Evolutionary conservation across 2,329 filamentous ascomycete species (phyloP).

Genomic region (Calonectria fujianensis): DNA sequence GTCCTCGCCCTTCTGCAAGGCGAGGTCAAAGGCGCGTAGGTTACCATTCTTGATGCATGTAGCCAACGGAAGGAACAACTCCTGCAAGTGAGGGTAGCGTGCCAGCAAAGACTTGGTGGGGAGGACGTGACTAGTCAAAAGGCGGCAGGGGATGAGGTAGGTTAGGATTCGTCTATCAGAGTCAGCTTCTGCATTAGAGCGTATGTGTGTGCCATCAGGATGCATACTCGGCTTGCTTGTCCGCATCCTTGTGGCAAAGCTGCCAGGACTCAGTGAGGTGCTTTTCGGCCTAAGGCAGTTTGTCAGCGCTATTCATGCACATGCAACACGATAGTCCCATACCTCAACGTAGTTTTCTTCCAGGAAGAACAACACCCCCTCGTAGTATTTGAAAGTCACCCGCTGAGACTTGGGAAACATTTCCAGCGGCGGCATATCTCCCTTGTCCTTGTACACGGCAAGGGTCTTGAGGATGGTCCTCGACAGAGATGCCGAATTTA

Average conservation of each 20-base stretch:
- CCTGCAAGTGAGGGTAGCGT: conserved; percentile 84
- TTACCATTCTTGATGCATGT: conserved; percentile 88
- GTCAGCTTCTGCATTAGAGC: conserved; percentile 49
- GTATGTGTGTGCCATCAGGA: neutral
- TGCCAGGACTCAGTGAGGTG: conserved; percentile 87
- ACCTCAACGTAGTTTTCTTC: conserved; percentile 94
- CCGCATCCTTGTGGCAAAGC: conserved; percentile 84
- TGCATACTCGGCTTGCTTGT: conserved; percentile 86
- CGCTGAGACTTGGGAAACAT: conserved; percentile 92
- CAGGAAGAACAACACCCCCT: conserved; percentile 93
- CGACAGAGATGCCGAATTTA: conserved; percentile 91
- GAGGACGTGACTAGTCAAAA: conserved; percentile 90
- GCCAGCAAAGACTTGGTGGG: conserved; percentile 83
- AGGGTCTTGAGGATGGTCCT: conserved; percentile 93
- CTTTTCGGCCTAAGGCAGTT: conserved; percentile 79
- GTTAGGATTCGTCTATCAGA: conserved; percentile 85
- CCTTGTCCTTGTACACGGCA: conserved; percentile 79
- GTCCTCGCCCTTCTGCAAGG: conserved; percentile 88
- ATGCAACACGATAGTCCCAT: conserved; percentile 44
- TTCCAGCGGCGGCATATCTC: conserved; percentile 87
- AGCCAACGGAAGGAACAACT: conserved; percentile 86
- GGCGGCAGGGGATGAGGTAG: conserved; percentile 94
- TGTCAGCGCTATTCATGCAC: conserved; percentile 29
- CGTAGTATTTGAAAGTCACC: conserved; percentile 97
- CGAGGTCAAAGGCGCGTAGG: conserved; percentile 87